Conservation (phyloP, 2,329 filamentous ascomycete species). For the Colletotrichum sp. region DNA sequence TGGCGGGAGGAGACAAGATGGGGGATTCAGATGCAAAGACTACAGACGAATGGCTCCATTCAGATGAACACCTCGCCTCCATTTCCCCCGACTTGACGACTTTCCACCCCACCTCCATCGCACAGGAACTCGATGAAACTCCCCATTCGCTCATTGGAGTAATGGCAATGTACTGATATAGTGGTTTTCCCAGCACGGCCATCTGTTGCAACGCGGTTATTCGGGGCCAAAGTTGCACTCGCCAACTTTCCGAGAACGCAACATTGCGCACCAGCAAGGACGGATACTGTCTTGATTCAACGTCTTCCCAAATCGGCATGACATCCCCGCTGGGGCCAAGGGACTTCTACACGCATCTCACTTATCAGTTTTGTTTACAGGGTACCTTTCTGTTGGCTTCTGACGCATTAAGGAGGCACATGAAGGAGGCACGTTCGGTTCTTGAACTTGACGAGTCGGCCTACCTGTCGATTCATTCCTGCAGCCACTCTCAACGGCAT, state of each 20-base stretch:
- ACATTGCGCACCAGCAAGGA: not conserved
- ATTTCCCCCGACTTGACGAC: not conserved
- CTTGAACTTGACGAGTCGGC: not conserved
- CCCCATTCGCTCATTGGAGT: not conserved
- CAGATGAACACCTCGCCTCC: constrained; percentile 8
- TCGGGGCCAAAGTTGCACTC: not conserved
- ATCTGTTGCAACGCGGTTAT: not conserved
- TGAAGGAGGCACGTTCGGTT: not conserved
- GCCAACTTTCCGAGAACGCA: not conserved
- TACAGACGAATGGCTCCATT: constrained; percentile 4
- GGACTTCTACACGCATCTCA: not conserved
- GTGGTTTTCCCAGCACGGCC: not conserved
- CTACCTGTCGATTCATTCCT: not conserved
- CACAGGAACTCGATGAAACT: not conserved
- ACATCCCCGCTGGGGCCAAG: not conserved
- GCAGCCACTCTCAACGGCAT: not conserved
- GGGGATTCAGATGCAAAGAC: not conserved
- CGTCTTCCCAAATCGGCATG: not conserved
- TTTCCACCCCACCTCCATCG: not conserved
- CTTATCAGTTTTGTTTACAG: not conserved
- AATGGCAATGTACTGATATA: not conserved
- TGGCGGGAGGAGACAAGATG: not conserved
- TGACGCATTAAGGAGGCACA: not conserved
- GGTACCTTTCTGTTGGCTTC: not conserved
- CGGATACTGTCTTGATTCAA: not conserved